These are phyloP conservation scores for Talaromyces sp. DNA, from an alignment of 2,329 filamentous ascomycete species.

Conservation along the genomic window DNA sequence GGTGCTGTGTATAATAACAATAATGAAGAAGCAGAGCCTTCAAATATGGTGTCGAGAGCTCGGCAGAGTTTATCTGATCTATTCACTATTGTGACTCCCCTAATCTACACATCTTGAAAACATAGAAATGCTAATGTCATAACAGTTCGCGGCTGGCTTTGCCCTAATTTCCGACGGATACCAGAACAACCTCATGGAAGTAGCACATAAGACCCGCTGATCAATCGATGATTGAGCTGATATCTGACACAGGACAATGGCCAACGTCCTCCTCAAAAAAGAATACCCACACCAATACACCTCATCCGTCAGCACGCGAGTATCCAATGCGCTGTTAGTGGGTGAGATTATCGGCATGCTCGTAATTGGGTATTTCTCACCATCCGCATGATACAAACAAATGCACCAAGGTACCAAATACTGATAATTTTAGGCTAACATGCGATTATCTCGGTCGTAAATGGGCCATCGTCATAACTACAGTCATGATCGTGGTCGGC, in stretches of 20 bases:
- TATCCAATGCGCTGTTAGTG: slow-evolving; percentile 29
- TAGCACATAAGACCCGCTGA: neutral
- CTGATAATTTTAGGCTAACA: slow-evolving; percentile 27
- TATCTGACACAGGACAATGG: slow-evolving; percentile 26
- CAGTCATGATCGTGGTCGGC: slow-evolving; percentile 47
- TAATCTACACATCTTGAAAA: neutral
- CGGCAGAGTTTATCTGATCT: slow-evolving; percentile 28
- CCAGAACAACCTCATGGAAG: slow-evolving; percentile 31
- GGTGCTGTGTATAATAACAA: neutral
- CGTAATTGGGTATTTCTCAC: slow-evolving; percentile 25
- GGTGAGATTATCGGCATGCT: slow-evolving; percentile 30
- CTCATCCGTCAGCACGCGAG: slow-evolving; percentile 27
- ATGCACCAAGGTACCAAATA: too few species aligned
- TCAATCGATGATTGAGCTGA: neutral
- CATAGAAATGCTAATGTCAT: neutral
- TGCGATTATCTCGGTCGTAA: slow-evolving; percentile 49
- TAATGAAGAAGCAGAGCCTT: slow-evolving; percentile 15
- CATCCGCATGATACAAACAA: neutral
- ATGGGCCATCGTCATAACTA: slow-evolving; percentile 46
- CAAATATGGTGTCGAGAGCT: slow-evolving; percentile 21
- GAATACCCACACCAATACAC: slow-evolving; percentile 28
- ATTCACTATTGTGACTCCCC: slow-evolving; percentile 27
- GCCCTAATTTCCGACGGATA: slow-evolving; percentile 32
- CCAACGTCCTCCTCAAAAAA: slow-evolving; percentile 29
- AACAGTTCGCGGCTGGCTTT: slow-evolving; percentile 29